Evolutionary conservation across 805 yeast species (phyloP), one percentile per base, ranked within the genome.

Genomic region (Wickerhamia fluorescens): DNA sequence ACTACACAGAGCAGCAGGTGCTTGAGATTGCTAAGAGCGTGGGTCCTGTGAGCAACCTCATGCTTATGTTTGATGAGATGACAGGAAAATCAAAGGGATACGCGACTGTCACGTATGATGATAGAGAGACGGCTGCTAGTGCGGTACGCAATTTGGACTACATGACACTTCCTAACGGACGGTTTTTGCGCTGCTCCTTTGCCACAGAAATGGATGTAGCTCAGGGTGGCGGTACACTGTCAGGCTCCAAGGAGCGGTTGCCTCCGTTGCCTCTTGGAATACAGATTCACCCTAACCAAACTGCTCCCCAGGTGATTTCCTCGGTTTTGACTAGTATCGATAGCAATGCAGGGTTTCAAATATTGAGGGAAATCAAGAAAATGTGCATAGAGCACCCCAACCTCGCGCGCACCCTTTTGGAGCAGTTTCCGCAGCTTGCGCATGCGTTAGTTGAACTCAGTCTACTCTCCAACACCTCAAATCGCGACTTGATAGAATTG

Each of bases 1-100:
- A 89, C 46, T 86, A 83, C 47, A 83, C 96, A 0, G 97, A 89
- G 51, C 94, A 86, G 44, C 96, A 88, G 52, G 79, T 89, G n/a
- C 56, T 73, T 41, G 94, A 84, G 38, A 73, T 89, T 9, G 94
- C 94, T 36, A 66, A 69, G 33, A 77, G 94, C 2, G 92, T 85
- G 2, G 97, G 96, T 1, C 95, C 96, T 1, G 89, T 89, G 2
- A 69, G 72, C 15, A 74, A 72, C 31, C 61, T 85, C 35, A 78
- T 79, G 49, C 68, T 89, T 47, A 68, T 85, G 52, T 85, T 88
- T 50, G 96, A 89, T 51, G 78, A 83, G 24, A 78, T 77, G 31
- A 87, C 95, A 0, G 96, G 96, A 2, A 78, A 77, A 47, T 84
- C 95, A 6, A 86, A 81, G 53, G 96, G 96, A 3, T 84, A 77